Base-by-base conservation (phyloP, 1,139 yeast genomes). In the Hemisphaericaspora xylofermentans region DNA sequence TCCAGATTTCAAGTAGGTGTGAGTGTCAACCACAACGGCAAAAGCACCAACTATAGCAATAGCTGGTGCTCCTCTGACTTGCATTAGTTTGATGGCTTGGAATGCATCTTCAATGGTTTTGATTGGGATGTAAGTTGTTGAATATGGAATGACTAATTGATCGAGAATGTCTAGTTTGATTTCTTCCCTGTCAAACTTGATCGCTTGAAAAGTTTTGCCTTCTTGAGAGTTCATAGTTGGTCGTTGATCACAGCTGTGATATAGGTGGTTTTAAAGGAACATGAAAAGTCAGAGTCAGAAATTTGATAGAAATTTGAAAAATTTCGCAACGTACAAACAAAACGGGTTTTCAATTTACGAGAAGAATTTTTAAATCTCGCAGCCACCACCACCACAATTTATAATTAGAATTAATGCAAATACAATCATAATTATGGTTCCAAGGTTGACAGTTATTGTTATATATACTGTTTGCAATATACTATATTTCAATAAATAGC, bases 21-120 rank as follows among this genome's bases (percentile, higher is more conserved):
- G 48, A 8, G 82, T 63, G 49, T 91, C 96, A 13, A 86, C 82
- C 1, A 88, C 83, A n/a, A 91, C 76, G 1, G 96, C 78, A 45
- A 89, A 74, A 1, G 91, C 82, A 9, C 96, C 98, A 3, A 93
- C 97, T 43, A 93, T 87, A 44, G 98, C 98, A 57, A 93, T 93
- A 2, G 98, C 98, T 0, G 98, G 98, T 0, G 98, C 98, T 17
- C 98, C 98, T 59, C 98, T 77, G 4, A 94, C 98, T 56, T 87
- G 89, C 98, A 93, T 93, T 46, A 74, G 73, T 58, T 82, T 84
- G 60, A 93, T 93, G 15, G 89, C 95, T 19, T 74, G 71, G 61
- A 67, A 88, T 3, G 95, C 98, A 64, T 84, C 94, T 39, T 78
- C 78, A 30, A 84, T 76, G 22, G 76, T 68, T 26, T 63, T 50